These are phyloP conservation scores for Hygrophorus pudorinus DNA, from an alignment of 768 basidiomycete species.

Conservation along the genomic window DNA sequence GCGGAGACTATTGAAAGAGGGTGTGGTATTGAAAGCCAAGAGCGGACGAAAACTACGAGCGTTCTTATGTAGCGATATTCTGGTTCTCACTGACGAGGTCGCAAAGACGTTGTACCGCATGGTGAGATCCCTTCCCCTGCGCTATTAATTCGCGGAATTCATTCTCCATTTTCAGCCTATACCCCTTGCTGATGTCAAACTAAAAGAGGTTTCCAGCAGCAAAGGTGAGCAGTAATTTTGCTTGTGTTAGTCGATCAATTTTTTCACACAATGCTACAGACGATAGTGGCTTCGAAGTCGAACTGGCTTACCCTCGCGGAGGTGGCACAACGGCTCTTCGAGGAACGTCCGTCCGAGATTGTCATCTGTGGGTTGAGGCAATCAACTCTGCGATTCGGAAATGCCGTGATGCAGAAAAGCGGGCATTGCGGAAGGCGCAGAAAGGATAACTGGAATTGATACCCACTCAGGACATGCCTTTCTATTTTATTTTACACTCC, in stretches of 20 bases:
- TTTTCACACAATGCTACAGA: conserved; percentile 29
- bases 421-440: conserved; percentile 13
- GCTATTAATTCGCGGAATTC: background rate
- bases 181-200: conserved; percentile 54
- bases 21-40: conserved; percentile 68
- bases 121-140: conserved; percentile 29
- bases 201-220: conserved; percentile 40
- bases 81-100: conserved; percentile 72
- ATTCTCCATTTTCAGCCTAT: conserved; percentile 45
- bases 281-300: conserved; percentile 56
- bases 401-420: conserved; percentile 37
- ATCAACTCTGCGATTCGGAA: conserved; percentile 29
- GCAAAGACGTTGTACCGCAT: conserved; percentile 71
- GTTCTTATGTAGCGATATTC: conserved; percentile 83
- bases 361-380: conserved; percentile 35
- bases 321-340: conserved; percentile 59
- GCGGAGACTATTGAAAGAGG: conserved; percentile 75
- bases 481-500: too few relatives aligned
- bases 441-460: background rate
- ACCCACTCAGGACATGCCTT: too few relatives aligned
- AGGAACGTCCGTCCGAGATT: conserved; percentile 48
- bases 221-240: conserved; percentile 26
- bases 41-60: conserved; percentile 69
- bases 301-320: conserved; percentile 60
- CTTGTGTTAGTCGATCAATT: conserved; percentile 2